Percentiles rank a stretch among this genome's conserved stretches.
These are phyloP conservation scores for Fusarium cyanostomum DNA, from an alignment of 2,329 filamentous ascomycete genomes.

Conservation along the genomic window DNA sequence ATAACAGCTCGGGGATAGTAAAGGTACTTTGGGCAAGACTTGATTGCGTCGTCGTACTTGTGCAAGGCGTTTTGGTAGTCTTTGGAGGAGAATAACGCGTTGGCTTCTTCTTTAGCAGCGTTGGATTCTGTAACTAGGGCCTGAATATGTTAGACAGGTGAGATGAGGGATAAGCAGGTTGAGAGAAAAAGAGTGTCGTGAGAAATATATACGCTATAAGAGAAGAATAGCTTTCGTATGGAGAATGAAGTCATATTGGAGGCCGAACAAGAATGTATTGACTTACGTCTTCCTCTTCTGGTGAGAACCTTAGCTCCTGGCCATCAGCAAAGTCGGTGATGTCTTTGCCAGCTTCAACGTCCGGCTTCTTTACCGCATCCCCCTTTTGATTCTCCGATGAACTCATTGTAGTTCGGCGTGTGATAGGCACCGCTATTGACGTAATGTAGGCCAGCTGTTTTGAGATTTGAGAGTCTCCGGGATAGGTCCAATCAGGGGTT, in stretches of 20 bases:
- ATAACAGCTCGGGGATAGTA: slow-evolving; percentile 90
- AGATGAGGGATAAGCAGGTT: neutral
- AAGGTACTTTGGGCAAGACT: slow-evolving; percentile 82
- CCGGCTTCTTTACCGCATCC: neutral
- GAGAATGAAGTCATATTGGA: neutral
- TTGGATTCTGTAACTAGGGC: slow-evolving; percentile 76
- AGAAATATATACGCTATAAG: too few relatives aligned
- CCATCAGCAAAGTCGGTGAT: slow-evolving; percentile 20
- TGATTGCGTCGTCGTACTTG: slow-evolving; percentile 82
- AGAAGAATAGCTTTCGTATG: too few relatives aligned
- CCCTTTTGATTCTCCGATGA: slow-evolving; percentile 4
- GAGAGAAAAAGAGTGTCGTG: too few relatives aligned
- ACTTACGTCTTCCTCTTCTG: slow-evolving; percentile 67
- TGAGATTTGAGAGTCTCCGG: neutral
- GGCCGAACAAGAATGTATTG: neutral
- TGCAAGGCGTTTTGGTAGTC: slow-evolving; percentile 81
- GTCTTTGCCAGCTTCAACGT: neutral
- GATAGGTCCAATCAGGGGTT: neutral
- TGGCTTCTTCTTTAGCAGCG: slow-evolving; percentile 77
- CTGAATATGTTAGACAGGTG: slow-evolving; percentile 50
- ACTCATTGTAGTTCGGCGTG: slow-evolving; percentile 1
- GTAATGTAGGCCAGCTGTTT: neutral
- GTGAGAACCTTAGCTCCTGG: slow-evolving; percentile 55
- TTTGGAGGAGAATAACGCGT: slow-evolving; percentile 77
- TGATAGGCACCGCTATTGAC: neutral